Evolutionary conservation across 2,329 filamentous ascomycete species (phyloP).

Genomic region (Pyrenophora seminiperda): DNA sequence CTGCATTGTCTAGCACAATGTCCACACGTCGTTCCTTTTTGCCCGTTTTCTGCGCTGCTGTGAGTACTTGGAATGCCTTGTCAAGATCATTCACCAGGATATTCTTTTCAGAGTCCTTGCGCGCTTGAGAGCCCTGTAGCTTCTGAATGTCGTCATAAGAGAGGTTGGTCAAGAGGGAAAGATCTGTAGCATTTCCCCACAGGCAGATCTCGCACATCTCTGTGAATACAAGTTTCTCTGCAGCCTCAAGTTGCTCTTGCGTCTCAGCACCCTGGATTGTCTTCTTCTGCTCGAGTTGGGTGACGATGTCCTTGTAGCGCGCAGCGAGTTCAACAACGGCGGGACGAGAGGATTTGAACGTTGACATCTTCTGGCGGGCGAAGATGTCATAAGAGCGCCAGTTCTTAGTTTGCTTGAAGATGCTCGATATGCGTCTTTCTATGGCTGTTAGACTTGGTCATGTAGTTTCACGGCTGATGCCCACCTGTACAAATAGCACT

Average conservation of each 20-base stretch:
- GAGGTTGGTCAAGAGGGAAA: conserved; percentile 86
- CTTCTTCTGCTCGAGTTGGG: conserved; percentile 65
- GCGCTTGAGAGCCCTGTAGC: conserved; percentile 84
- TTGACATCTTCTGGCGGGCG: conserved; percentile 84
- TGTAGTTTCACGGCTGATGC: conserved; percentile 5
- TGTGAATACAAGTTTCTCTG: conserved; percentile 78
- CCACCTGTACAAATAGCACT: conserved; percentile 91
- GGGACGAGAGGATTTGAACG: conserved; percentile 87
- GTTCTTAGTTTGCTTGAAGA: conserved; percentile 75
- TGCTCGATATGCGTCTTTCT: conserved; percentile 75
- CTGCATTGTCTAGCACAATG: conserved; percentile 95
- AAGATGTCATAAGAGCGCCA: conserved; percentile 95
- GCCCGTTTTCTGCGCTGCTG: conserved; percentile 66
- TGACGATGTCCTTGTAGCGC: conserved; percentile 76
- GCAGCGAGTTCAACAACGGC: conserved; percentile 81
- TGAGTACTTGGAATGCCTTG: conserved; percentile 71
- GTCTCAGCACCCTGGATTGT: conserved; percentile 51
- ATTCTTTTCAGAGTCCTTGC: conserved; percentile 87
- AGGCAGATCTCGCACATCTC: conserved; percentile 97
- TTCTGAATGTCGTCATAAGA: conserved; percentile 97
- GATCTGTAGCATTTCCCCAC: conserved; percentile 95
- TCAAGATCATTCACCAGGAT: conserved; percentile 87
- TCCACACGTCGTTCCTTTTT: conserved; percentile 77
- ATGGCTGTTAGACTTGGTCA: conserved; percentile 21
- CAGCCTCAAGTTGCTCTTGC: conserved; percentile 62